A percentile compares a stretch with the other conserved stretches of the same genome.
These are phyloP conservation scores for Neurospora sp. DNA, from an alignment of 495 filamentous ascomycete species.

Conservation along the genomic window DNA sequence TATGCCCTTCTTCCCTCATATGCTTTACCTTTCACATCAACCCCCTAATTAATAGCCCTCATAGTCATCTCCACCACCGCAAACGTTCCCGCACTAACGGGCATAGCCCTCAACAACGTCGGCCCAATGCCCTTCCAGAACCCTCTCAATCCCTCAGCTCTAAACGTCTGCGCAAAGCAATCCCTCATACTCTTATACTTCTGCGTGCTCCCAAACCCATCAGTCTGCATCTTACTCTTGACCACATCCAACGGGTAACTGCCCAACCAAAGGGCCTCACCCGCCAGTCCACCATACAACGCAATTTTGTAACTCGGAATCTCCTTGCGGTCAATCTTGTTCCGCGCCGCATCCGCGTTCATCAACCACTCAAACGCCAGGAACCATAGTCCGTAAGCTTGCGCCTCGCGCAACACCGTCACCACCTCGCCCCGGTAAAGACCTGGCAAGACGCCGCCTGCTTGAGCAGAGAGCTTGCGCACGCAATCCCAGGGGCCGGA, in stretches of 20 bases:
- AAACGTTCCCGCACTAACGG: constrained; percentile 94
- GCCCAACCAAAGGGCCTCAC: constrained; percentile 84
- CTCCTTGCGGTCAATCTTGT: constrained; percentile 61
- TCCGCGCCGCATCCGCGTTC: constrained; percentile 74
- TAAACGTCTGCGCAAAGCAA: constrained; percentile 77
- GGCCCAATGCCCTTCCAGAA: constrained; percentile 96
- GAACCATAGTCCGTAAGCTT: constrained; percentile 96
- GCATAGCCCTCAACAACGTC: constrained; percentile 94
- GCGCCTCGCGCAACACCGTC: constrained; percentile 78
- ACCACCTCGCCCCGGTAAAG: constrained; percentile 82
- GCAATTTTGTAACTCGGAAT: constrained; percentile 74
- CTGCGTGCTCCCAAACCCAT: constrained; percentile 62
- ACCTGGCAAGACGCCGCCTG: constrained; percentile 55
- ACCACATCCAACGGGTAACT: constrained; percentile 95
- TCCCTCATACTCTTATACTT: constrained; percentile 76
- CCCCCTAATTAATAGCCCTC: constrained; percentile 39
- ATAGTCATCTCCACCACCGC: constrained; percentile 65
- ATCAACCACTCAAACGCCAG: constrained; percentile 91
- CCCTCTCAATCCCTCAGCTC: constrained; percentile 64
- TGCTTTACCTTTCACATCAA: not conserved
- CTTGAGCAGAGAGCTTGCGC: constrained; percentile 53
- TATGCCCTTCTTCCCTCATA: not conserved
- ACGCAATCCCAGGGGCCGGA: constrained; percentile 82
- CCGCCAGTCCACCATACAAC: constrained; percentile 83
- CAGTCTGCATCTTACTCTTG: constrained; percentile 99